These are phyloP conservation scores for Fraxinus ornus DNA, from an alignment of 305 asterid species.

Conservation along the genomic window DNA sequence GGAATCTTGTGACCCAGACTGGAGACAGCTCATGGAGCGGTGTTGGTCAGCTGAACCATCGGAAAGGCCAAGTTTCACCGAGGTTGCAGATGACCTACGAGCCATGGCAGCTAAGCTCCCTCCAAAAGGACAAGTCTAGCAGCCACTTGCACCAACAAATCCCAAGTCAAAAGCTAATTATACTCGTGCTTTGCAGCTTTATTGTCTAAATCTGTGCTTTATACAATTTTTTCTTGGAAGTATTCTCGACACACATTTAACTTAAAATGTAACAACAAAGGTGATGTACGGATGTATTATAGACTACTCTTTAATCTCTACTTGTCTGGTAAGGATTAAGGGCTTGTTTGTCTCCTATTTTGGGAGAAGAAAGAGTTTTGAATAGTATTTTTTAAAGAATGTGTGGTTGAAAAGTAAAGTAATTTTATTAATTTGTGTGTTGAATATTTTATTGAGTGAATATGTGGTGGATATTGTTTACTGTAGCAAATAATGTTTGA, in stretches of 20 bases:
- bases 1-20: slow-evolving; percentile 70
- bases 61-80: slow-evolving; percentile 80
- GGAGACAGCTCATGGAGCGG: slow-evolving; percentile 88
- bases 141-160: slow-evolving; percentile 28
- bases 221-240: background rate
- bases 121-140: slow-evolving; percentile 51
- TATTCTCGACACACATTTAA: background rate
- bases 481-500: too few relatives aligned
- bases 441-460: too few relatives aligned
- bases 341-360: too few relatives aligned
- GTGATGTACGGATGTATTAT: slow-evolving; percentile 10
- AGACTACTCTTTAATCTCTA: background rate
- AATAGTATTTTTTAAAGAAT: too few relatives aligned
- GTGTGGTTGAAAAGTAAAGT: too few relatives aligned
- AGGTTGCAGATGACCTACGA: slow-evolving; percentile 69
- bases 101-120: slow-evolving; percentile 72
- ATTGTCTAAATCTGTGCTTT: background rate
- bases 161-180: slow-evolving; percentile 45
- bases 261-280: slow-evolving; percentile 6
- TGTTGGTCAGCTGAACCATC: slow-evolving; percentile 94
- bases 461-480: too few relatives aligned
- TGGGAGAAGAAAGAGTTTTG: too few relatives aligned
- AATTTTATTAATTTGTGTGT: too few relatives aligned
- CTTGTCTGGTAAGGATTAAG: background rate
- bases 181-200: background rate